phyloP scores from a whole-genome alignment of 129 eudicot species.

The Scalesia atractyloides region DNA sequence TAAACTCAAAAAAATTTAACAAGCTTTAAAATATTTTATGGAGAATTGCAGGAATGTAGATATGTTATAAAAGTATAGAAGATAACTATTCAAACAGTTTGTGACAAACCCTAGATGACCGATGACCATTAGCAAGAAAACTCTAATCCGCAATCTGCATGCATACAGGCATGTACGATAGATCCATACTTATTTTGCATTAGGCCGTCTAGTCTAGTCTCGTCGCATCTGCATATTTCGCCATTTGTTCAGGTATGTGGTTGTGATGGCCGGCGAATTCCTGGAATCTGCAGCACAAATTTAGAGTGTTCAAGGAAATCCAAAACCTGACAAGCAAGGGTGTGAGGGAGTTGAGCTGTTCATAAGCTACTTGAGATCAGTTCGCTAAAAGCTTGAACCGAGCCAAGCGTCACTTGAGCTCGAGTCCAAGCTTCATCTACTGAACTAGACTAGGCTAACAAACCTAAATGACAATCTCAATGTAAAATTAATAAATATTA shows the following conservation, averaged over 20 bases:
- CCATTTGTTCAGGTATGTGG: slow-evolving; percentile 32
- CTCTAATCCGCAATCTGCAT: slow-evolving; percentile 3
- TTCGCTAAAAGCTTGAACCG: background rate
- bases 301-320: background rate
- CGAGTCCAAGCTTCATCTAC: too few species aligned
- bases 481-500: too few species aligned
- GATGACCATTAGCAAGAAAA: slow-evolving; percentile 6
- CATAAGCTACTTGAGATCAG: background rate
- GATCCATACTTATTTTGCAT: slow-evolving; percentile 16
- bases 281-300: slow-evolving; percentile 46
- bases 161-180: background rate
- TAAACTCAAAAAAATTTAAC: too few species aligned
- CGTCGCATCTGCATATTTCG: background rate
- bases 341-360: background rate
- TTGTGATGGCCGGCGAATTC: slow-evolving; percentile 40
- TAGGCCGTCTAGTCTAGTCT: background rate
- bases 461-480: background rate
- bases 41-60: too few species aligned
- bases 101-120: background rate
- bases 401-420: background rate
- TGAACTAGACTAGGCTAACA: too few species aligned
- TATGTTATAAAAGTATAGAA: background rate
- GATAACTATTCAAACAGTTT: background rate
- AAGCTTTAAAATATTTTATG: too few species aligned
- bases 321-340: background rate